Conservation (phyloP, 2,329 filamentous ascomycete species). For the Tolypocladium ophioglossoides region DNA sequence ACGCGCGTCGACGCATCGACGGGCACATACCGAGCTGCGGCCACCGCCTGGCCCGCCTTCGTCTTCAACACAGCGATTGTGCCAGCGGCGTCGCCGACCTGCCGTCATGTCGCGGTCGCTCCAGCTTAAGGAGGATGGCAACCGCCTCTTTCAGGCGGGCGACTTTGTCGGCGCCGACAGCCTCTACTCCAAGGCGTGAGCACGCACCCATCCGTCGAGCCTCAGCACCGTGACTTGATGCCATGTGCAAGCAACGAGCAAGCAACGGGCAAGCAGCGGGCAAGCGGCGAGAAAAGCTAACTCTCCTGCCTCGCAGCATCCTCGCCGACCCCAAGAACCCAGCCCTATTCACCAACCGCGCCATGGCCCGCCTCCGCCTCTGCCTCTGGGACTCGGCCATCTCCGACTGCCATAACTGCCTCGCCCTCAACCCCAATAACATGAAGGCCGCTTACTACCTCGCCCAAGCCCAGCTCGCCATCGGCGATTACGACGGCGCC, state of each 20-base stretch:
- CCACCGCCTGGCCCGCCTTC: not conserved
- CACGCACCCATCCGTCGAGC: constrained; percentile 11
- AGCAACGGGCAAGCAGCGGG: too few species aligned
- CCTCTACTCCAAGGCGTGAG: constrained; percentile 62
- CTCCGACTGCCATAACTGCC: constrained; percentile 64
- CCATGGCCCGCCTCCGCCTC: constrained; percentile 70
- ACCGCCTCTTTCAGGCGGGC: constrained; percentile 51
- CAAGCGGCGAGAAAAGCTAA: too few species aligned
- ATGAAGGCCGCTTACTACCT: constrained; percentile 83
- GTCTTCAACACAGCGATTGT: not conserved
- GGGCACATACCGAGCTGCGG: not conserved
- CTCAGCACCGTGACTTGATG: too few species aligned
- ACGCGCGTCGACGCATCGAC: too few species aligned
- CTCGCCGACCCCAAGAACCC: constrained; percentile 68
- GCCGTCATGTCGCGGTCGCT: constrained; percentile 22
- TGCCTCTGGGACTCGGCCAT: constrained; percentile 64
- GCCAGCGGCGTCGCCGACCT: not conserved
- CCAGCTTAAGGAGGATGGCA: constrained; percentile 47
- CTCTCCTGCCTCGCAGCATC: constrained; percentile 41
- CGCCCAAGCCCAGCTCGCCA: constrained; percentile 69
- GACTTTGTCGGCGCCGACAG: constrained; percentile 57
- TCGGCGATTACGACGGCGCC: constrained; percentile 57
- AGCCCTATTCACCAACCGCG: constrained; percentile 79
- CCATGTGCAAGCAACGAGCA: too few species aligned
- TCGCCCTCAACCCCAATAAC: constrained; percentile 51